Conservation (phyloP, 306 rosid genomes). For the Castanospermum australe region DNA sequence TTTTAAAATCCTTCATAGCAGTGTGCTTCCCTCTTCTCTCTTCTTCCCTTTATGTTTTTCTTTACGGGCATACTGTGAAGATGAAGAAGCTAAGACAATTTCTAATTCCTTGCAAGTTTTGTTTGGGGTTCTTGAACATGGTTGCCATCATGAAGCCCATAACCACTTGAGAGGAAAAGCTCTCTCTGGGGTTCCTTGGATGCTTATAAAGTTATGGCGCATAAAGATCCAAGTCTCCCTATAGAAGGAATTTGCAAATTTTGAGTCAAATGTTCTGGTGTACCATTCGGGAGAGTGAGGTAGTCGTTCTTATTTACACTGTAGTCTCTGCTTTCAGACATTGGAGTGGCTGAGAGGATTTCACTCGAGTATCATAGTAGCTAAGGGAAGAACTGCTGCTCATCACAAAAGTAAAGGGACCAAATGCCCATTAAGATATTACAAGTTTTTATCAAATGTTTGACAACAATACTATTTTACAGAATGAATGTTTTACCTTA, state of each 20-base stretch:
- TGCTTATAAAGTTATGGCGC: conserved; percentile 79
- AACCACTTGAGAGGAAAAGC: conserved; percentile 81
- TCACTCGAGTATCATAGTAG: conserved; percentile 61
- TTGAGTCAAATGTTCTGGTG: conserved; percentile 40
- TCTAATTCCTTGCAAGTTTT: conserved; percentile 69
- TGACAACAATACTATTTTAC: not conserved
- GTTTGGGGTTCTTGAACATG: conserved; percentile 67
- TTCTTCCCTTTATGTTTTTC: too few relatives aligned
- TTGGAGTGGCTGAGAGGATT: conserved; percentile 63
- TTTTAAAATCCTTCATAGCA: too few relatives aligned
- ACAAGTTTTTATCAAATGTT: not conserved
- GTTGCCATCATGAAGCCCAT: conserved; percentile 97
- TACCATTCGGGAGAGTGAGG: conserved; percentile 49
- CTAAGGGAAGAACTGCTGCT: conserved; percentile 57
- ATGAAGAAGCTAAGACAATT: conserved; percentile 92
- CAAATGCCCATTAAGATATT: not conserved
- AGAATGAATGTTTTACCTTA: conserved; percentile 39
- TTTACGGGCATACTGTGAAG: conserved; percentile 93
- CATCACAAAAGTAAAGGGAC: not conserved
- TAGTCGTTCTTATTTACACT: conserved; percentile 79
- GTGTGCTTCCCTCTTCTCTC: too few relatives aligned
- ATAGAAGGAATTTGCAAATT: conserved; percentile 60
- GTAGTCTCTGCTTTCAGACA: conserved; percentile 89
- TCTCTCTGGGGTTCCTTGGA: conserved; percentile 71
- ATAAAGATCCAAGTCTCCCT: conserved; percentile 74